Evolutionary conservation across 345 rosid genomes (phyloP), one percentile per base, ranked within the genome.

Genomic region (Eucalyptus microcorys): DNA sequence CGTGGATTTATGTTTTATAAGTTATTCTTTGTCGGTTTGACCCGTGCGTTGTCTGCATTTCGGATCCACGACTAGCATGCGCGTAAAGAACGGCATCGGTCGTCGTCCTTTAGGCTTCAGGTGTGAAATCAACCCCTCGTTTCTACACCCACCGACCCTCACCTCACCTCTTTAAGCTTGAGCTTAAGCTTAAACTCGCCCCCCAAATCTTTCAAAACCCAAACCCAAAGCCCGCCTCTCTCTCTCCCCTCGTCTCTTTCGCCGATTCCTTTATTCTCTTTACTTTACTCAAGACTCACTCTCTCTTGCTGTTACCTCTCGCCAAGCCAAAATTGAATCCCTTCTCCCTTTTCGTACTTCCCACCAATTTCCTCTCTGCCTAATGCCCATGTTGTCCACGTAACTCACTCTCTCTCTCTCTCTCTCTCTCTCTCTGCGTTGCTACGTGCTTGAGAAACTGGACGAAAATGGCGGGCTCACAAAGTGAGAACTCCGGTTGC

Each of bases 401-500:
- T 64, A 64, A 14, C 37, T 49, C 88, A 55, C 37, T 49, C 88
- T 87, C 57, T 45, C 83, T 34, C 61, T 55, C 32, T 61, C 32
- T 30, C n/a, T 61, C 55, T 34, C 32, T 11, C 66, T 59, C 34
- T 27, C 68, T 61, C 19, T 64, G 40, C 10, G 76, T n/a, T 68
- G 81, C 12, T 34, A 19, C 81, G 81, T 71, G 81, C 43, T 34
- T 10, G 81, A 34, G 81, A 19, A 71, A 34, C 27, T 21, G 84
- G 83, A 40, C 84, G 47, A 76, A 40, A 76, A 76, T 76, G 84
- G 47, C 47, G 84, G 15, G 84, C 40, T 42, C 84, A 21, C 84
- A 10, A 40, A 76, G 47, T 76, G 84, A 76, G 84, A 89, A 90
- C 86, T 94, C 96, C 27, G 97, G 99, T 86, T 96, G 99, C 86